Base-by-base conservation (phyloP, 2,329 filamentous ascomycete genomes). In the Aspergillus felis region DNA sequence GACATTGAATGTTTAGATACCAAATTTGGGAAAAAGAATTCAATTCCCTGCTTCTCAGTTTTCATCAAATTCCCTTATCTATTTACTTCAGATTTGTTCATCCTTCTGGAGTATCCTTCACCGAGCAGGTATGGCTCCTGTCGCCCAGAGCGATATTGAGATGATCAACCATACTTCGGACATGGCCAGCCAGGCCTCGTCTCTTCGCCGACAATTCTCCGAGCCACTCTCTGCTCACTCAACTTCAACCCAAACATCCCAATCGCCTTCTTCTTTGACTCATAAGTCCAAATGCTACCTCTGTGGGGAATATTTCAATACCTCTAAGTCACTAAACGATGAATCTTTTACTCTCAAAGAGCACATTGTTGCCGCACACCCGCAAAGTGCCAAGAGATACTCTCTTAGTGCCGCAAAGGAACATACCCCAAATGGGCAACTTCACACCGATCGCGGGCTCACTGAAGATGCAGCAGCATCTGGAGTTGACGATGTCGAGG, bases 201-300 rank as follows among this genome's bases (percentile, higher is more conserved):
- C 70, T 17, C 59, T 72, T 55, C 69, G 67, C 63, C 72, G 73
- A 64, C 72, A 74, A 64, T 74, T 74, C 58, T 75, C 74, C 60
- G 74, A 76, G 53, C 71, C 71, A 51, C 61, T 71, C 51, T 68
- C 68, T 50, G 62, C 68, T 42, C 68, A 62, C 20, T 72, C 71
- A 59, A 71, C 65, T 24, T 74, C 74, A 38, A 70, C 71, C 41
- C 68, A 72, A 54, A 66, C 66, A 20, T 72, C 73, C 14, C 68
- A 68, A 17, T 74, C 73, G 4, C 70, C 71, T 6, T 64, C 71
- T 25, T 68, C 66, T n/a, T 53, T 67, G 22, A 57, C 61, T 14
- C 61, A 61, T 17, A 61, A 60, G 42, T 50, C 69, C 4, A 74
- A 72, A 60, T 77, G 74, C 55, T 58, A 65, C n/a, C 72, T 66